phyloP scores from a whole-genome alignment of 192 early-diverging fungal genomes.

The Radiomyces spectabilis region DNA sequence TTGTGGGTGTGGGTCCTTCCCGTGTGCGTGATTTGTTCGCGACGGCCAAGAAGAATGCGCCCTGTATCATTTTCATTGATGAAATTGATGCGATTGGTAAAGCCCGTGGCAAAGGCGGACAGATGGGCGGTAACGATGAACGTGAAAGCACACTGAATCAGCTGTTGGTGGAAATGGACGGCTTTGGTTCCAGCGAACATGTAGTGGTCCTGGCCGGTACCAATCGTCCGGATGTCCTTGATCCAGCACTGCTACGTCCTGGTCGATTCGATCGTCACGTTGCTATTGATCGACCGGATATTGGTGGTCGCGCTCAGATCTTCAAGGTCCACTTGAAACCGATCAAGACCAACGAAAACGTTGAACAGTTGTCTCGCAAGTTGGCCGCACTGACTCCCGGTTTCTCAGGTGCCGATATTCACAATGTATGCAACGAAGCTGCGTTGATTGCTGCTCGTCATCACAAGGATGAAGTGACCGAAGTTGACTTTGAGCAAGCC shows the following conservation, averaged over 20 bases:
- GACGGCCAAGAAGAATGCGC: conserved; percentile 93
- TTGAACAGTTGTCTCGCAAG: conserved; percentile 71
- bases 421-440: conserved; percentile 98
- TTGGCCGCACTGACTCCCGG: conserved; percentile 95
- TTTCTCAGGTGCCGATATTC: conserved; percentile 96
- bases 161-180: conserved; percentile 98
- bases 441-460: conserved; percentile 93
- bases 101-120: conserved; percentile 80
- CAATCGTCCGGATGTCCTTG: conserved; percentile 95
- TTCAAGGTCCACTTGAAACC: conserved; percentile 95
- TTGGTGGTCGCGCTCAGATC: conserved; percentile 91
- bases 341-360: conserved; percentile 81
- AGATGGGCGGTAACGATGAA: conserved; percentile 95
- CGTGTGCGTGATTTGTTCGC: conserved; percentile 96
- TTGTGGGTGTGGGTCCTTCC: conserved; percentile 95
- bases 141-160: conserved; percentile 97
- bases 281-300: conserved; percentile 92
- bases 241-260: conserved; percentile 91
- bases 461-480: conserved; percentile 67
- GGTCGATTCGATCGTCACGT: conserved; percentile 99
- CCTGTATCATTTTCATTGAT: conserved; percentile 99
- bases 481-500: conserved; percentile 92
- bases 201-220: conserved; percentile 97
- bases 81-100: conserved; percentile 99
- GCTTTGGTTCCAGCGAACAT: conserved; percentile 81